Evolutionary conservation across 768 basidiomycete species (phyloP), one percentile per base, ranked within the genome.

Genomic region (Leucocoprinus birnbaumii): DNA sequence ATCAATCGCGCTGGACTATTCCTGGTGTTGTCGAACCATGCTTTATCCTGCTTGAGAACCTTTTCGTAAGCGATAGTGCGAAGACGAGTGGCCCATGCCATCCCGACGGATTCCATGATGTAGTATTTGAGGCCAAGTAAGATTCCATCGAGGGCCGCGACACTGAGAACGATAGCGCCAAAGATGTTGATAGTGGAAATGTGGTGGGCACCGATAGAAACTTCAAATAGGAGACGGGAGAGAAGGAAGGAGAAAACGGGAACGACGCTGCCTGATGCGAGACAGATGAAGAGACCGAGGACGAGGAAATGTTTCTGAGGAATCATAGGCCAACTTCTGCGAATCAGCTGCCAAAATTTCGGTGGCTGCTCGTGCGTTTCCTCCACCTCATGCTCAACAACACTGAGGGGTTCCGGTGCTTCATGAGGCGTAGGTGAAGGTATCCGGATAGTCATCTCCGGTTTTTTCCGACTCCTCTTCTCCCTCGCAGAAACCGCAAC

Each of bases 211-310:
- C 87, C 85, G 61, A 75, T 79, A 35, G 88, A 87, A 13, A 91
- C 84, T 58, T 89, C 79, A 66, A 82, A 87, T 53, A 96, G 79
- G 13, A 98, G 80, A 7, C 79, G 79, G 8, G 93, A 90, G 62
- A 97, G 85, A 59, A 94, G 80, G 75, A 80, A 92, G 1, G 96
- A 94, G 78, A 98, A 99, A 43, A 98, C 56, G 2, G 97, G 96
- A 0, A 94, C 97, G 76, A 89, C 84, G 2, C 89, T 80, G 19
- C 97, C 96, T 60, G 84, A 88, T 51, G 81, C 68, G 40, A 93
- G 59, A 55, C 87, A 86, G n/a, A 81, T 64, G 54, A 84, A 2
- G 22, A 96, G 73, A 16, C 94, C 94, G 50, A 90, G 25, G 65
- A 84, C 62, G 56, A 97, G 68, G 41, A 91, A 59, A 3, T 77